Base-by-base conservation (phyloP, 2,329 filamentous ascomycete species). In the Stagonosporopsis chrysanthemi region DNA sequence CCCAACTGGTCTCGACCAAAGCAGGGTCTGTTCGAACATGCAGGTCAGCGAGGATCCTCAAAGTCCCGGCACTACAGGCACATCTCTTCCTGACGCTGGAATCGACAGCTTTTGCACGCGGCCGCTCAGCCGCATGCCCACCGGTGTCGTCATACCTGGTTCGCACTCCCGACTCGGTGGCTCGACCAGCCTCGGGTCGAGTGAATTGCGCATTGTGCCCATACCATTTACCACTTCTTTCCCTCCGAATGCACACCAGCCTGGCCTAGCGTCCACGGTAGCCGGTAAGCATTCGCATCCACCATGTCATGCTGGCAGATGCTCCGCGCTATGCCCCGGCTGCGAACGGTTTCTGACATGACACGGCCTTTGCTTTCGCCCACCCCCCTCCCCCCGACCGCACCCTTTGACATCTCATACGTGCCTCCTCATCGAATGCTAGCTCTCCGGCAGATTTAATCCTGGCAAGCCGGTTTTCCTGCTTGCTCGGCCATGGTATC, bases 141-240 rank as follows among this genome's bases (percentile, higher is more conserved):
- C 48, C 5, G 3, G 31, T 57, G 48, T 51, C 54, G 54, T 52
- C 44, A 49, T 52, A 35, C 26, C 6, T 35, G 40, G 14, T 43
- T 6, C 29, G 15, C 28, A 17, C n/a, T 19, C 12, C 4, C 42
- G 26, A 14, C 9, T 19, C n/a, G 4, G 4, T 4, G 24, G 3
- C 41, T 8, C 41, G n/a, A 8, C 23, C 41, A 8, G 9, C n/a
- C 7, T 24, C 23, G 14, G 26, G 31, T 33, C 29, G 19, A 22
- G 14, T 19, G 14, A 33, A 29, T 44, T 33, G 47, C 46, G 47
- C 43, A 41, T 38, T 14, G 7, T 19, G 15, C 40, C 11, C 38
- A 42, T 17, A 24, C 31, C 39, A 40, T n/a, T 8, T 5, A 38
- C 43, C 38, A 48, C 39, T 17, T 35, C 26, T 28, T 52, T 26